Conservation (phyloP, 768 basidiomycete genomes). For the Mycena olivaceomarginata region DNA sequence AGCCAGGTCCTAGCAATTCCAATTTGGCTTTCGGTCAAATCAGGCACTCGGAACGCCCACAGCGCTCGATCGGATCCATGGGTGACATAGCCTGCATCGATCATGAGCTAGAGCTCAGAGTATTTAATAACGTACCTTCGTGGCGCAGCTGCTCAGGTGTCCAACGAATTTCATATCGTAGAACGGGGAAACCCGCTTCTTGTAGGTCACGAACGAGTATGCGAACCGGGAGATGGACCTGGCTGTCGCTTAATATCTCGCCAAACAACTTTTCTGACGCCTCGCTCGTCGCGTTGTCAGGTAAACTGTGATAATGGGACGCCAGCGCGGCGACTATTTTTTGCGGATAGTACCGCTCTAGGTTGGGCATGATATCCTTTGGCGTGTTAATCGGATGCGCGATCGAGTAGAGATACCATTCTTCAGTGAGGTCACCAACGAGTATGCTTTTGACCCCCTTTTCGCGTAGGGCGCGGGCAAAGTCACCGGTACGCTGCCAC, state of each 20-base stretch:
- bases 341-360: conserved; percentile 76
- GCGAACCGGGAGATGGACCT: conserved; percentile 82
- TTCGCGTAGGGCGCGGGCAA: conserved; percentile 71
- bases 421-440: conserved; percentile 82
- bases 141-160: conserved; percentile 76
- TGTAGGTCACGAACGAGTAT: conserved; percentile 78
- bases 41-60: conserved; percentile 76
- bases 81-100: conserved; percentile 75
- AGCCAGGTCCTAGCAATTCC: conserved; percentile 75
- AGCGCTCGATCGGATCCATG: conserved; percentile 80
- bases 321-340: conserved; percentile 68
- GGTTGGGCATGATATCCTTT: conserved; percentile 73
- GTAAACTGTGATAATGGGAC: conserved; percentile 62
- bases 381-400: conserved; percentile 73
- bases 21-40: conserved; percentile 67
- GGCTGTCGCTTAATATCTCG: conserved; percentile 74
- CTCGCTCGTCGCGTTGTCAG: conserved; percentile 62
- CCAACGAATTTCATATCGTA: conserved; percentile 84
- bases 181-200: conserved; percentile 73
- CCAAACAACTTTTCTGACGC: conserved; percentile 72
- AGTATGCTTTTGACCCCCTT: conserved; percentile 78
- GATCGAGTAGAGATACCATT: conserved; percentile 88
- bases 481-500: conserved; percentile 78
- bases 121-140: conserved; percentile 61
- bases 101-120: background rate